Evolutionary conservation across 192 early-diverging fungal genomes (phyloP), one percentile per base, ranked within the genome.

Genomic region (Coemansia sp.): DNA sequence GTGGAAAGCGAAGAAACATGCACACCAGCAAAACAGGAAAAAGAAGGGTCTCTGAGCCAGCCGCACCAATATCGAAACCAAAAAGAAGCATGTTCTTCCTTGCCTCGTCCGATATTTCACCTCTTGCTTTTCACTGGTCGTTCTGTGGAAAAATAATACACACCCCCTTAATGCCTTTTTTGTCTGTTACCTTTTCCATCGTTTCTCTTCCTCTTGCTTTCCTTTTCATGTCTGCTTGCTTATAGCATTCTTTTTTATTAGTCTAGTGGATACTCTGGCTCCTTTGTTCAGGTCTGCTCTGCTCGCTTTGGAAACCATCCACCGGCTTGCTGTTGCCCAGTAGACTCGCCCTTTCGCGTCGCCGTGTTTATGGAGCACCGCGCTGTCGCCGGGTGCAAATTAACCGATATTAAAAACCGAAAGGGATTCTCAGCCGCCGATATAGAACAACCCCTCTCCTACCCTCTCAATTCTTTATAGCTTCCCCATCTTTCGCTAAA

Each of bases 221-320:
- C 42, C 36, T 50, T 59, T 43, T 22, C 58, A 42, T 56, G 22
- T 33, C 19, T 49, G 36, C 8, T 22, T 43, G 17, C 32, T 65
- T 63, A 59, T 52, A 6, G 29, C 33, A 45, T 19, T 49, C 25
- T 17, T 29, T 14, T 36, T 6, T 66, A 6, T 32, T 42, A 14
- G 25, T 33, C 23, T 36, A 41, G 59, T 55, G 13, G 63, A 63
- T 61, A 63, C 66, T 15, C 71, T 46, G n/a, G 45, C 17, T 48
- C 45, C 45, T 48, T 48, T 19, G 45, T 48, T 48, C 45, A 15
- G 49, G 49, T 9, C 13, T 40, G 49, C 49, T 25, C 49, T 25
- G 22, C 20, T 25, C 19, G 4, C 22, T 23, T 50, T 23, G 22
- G 22, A 25, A 50, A 50, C 1, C 19, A 50, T 23, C 0, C 22